Evolutionary conservation across 2,329 filamentous ascomycete genomes (phyloP), one percentile per base, ranked within the genome.

Genomic region (Coniochaeta ligniaria): DNA sequence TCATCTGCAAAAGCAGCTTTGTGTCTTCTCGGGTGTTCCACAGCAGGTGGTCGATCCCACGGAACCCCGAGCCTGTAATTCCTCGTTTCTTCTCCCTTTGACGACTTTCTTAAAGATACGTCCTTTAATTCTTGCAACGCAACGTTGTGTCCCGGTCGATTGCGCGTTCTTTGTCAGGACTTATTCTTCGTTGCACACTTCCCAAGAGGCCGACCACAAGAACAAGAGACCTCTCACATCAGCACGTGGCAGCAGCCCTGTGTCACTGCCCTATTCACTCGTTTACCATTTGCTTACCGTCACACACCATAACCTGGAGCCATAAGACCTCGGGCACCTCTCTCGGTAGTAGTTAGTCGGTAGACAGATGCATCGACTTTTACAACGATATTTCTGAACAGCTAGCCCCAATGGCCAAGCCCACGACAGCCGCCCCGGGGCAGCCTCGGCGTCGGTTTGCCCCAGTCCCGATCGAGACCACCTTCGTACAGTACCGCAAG

Each of bases 381-480:
- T 1, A n/a, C 12, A 28, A 31, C 26, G 31, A 28, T 9, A 7
- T 16, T n/a, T 11, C 47, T 28, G n/a, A 52, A 6, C 12, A 26
- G 22, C 6, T 52, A 52, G 47, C 26, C n/a, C 47, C 54, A 64
- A 80, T 79, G 77, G 69, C 74, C 60, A 72, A 70, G 61, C 63
- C 66, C 43, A 66, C 54, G 31, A 38, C 54, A 6, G 20, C 33
- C 6, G 16, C n/a, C 20, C n/a, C 73, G 65, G 72, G 74, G 45
- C 74, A 76, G 65, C 74, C 79, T 58, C 78, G 79, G 24, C 78
- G 83, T 69, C 84, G 84, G 67, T 91, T 91, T 74, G 80, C 77
- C 47, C 87, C 88, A 36, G 81, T 89, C 60, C 88, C 88, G 17
- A 84, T 92, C 64, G 90, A 92, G 73, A 92, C 89, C 9, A 87